Conservation (phyloP, 768 basidiomycete species). For the Rhizopogon vesiculosus region DNA sequence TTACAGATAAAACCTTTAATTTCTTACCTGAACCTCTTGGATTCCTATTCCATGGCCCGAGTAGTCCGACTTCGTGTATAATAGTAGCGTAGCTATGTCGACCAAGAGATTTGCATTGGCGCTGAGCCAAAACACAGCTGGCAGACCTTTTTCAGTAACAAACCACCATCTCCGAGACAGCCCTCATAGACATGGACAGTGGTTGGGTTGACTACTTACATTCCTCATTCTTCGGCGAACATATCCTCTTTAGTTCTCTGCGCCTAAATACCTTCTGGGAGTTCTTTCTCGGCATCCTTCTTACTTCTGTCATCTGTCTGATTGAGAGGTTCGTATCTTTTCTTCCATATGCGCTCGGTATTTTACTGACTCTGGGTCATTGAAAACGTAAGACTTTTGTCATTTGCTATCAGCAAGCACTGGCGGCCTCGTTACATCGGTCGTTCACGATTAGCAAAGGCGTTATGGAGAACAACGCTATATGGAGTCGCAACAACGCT, state of each 20-base stretch:
- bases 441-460: slow-evolving; percentile 38
- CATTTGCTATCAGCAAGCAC: slow-evolving; percentile 43
- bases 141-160: no score
- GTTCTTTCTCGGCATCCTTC: slow-evolving; percentile 41
- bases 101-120: neutral
- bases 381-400: slow-evolving; percentile 36
- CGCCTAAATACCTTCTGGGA: slow-evolving; percentile 43
- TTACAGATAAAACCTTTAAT: no score
- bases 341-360: neutral
- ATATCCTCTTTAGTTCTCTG: slow-evolving; percentile 36
- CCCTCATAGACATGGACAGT: slow-evolving; percentile 25
- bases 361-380: neutral
- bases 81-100: no score
- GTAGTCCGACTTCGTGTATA: no score
- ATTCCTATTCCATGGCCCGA: no score
- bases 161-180: neutral
- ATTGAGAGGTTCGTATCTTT: slow-evolving; percentile 46
- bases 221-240: slow-evolving; percentile 37
- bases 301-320: slow-evolving; percentile 46
- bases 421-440: slow-evolving; percentile 39
- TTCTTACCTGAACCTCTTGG: no score
- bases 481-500: slow-evolving; percentile 56
- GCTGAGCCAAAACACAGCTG: no score
- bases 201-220: slow-evolving; percentile 47
- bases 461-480: slow-evolving; percentile 48